Percentiles rank a stretch among this genome's conserved stretches.
Evolutionary conservation across 495 filamentous ascomycete species (phyloP).

Genomic region (Xylaria sp.): DNA sequence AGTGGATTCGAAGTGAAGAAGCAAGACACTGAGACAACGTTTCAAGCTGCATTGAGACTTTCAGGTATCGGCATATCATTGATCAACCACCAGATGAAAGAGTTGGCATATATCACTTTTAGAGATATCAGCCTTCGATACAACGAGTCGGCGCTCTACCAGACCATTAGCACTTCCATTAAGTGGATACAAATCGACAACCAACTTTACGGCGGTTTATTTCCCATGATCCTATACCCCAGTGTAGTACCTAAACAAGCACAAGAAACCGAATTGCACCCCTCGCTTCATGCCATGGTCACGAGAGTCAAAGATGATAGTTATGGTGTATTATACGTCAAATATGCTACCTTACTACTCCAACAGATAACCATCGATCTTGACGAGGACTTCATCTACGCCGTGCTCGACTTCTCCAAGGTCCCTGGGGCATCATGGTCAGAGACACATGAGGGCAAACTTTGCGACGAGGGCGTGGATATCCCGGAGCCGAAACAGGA

Average conservation of each 20-base stretch:
- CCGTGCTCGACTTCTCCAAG: slow-evolving; percentile 93
- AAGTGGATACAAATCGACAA: slow-evolving; percentile 99
- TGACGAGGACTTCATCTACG: slow-evolving; percentile 97
- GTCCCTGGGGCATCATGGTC: slow-evolving; percentile 93
- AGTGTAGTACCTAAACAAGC: slow-evolving; percentile 99
- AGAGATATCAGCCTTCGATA: slow-evolving; percentile 91
- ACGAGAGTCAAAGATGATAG: slow-evolving; percentile 97
- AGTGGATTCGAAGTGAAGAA: slow-evolving; percentile 92
- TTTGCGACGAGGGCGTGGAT: slow-evolving; percentile 88
- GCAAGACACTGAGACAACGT: slow-evolving; percentile 81
- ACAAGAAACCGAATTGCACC: slow-evolving; percentile 95
- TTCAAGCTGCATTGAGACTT: slow-evolving; percentile 84
- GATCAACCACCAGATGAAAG: slow-evolving; percentile 88
- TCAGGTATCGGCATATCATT: slow-evolving; percentile 93
- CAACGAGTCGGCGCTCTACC: slow-evolving; percentile 88
- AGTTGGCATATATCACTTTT: slow-evolving; percentile 92
- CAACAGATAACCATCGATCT: slow-evolving; percentile 99
- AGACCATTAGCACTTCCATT: slow-evolving; percentile 85
- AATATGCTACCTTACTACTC: slow-evolving; percentile 90
- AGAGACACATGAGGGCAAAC: slow-evolving; percentile 75
- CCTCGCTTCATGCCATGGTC: slow-evolving; percentile 88
- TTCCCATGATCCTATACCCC: slow-evolving; percentile 95
- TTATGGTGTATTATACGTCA: slow-evolving; percentile 97
- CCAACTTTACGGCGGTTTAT: slow-evolving; percentile 96
- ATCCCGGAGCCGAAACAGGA: slow-evolving; percentile 90